Base-by-base conservation (phyloP, 495 filamentous ascomycete genomes). In the Pseudoneurospora amorphoporcata region DNA sequence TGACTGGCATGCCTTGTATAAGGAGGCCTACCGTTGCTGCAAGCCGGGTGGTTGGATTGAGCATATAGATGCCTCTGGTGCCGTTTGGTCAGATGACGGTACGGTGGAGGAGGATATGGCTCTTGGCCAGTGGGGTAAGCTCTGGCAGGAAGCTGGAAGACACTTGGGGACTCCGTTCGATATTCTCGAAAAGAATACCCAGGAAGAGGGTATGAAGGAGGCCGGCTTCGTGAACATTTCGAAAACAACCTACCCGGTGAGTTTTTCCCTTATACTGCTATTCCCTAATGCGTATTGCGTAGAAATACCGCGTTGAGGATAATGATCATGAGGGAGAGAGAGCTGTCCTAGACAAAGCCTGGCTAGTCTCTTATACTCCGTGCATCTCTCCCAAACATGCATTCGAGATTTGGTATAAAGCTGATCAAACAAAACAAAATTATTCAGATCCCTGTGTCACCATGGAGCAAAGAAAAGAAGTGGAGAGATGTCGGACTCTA, bases 1-100 rank as follows among this genome's bases (percentile, higher is more conserved):
- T 38, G 81, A 89, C 73, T 91, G 89, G 89, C 77, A 81, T 3
- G 79, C 73, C 23, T 83, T 84, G 4, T 47, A 73, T 12, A 7
- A 83, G 81, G 79, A 83, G 9, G 80, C 76, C 32, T 84, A 73
- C 69, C n/a, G 23, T 2, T 68, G 42, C 39, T 72, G 65, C 69
- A 71, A 72, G 61, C 77, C 77, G 12, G 80, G 80, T 35, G 80
- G 78, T 29, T 75, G 41, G 53, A 40, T 79, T 70, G 78, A 79
- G 74, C 70, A 69, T 45, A 39, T 70, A 38, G 79, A 81, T 72
- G 16, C 71, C 0, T 77, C 83, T 9, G 69, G 69, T 32, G 53
- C 73, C 1, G 74, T 79, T 17, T 53, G 69, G 10, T 72, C 69
- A 23, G 75, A 78, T 29, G 75, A 77, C 58, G 76, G 73, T 12